Conservation (phyloP, 768 basidiomycete genomes). For the Gymnopilus dilepis region DNA sequence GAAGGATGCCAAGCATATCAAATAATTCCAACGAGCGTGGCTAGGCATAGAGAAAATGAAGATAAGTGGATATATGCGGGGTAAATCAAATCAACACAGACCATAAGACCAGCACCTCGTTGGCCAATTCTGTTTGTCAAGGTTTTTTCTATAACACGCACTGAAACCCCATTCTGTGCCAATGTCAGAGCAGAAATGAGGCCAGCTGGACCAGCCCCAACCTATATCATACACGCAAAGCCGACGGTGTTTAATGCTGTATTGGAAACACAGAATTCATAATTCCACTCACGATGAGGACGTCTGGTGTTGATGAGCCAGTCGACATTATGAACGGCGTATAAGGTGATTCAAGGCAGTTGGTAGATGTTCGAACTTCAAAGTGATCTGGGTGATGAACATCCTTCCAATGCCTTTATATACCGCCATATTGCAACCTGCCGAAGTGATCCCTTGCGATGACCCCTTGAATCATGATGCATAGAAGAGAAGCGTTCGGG, state of each 20-base stretch:
- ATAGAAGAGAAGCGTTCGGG: too few species aligned
- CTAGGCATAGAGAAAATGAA: conserved; percentile 26
- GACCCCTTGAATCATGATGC: too few species aligned
- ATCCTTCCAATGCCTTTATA: background rate
- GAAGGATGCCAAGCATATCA: conserved; percentile 40
- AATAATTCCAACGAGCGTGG: conserved; percentile 50
- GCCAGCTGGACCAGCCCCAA: conserved; percentile 51
- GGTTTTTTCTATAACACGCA: conserved; percentile 56
- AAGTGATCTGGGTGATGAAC: background rate
- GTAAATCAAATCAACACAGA: conserved; percentile 37
- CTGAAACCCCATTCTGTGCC: conserved; percentile 49
- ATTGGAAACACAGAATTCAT: background rate
- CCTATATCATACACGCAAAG: too few species aligned
- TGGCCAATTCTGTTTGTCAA: conserved; percentile 36
- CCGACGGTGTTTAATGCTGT: background rate
- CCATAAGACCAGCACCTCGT: conserved; percentile 36
- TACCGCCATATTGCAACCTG: background rate
- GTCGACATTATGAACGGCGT: background rate
- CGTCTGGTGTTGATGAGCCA: background rate
- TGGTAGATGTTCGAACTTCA: background rate
- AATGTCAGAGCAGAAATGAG: conserved; percentile 46
- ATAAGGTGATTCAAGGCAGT: background rate
- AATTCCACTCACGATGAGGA: background rate
- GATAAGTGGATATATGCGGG: background rate
- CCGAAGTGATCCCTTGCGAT: too few species aligned